Conservation (phyloP, 148 eudicot species). For the Diospyros lotus region DNA sequence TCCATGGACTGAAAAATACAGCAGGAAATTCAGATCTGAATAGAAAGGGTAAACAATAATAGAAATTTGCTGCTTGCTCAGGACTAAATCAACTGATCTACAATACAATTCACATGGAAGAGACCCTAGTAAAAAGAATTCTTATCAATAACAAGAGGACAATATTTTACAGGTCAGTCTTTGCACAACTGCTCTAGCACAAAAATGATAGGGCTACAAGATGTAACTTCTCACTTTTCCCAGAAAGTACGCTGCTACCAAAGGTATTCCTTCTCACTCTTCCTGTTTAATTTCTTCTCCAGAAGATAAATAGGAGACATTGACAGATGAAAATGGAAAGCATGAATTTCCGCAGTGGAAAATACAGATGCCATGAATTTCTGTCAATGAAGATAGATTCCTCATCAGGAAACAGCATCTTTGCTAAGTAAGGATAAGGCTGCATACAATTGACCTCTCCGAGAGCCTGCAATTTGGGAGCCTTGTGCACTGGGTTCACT, state of each 20-base stretch:
- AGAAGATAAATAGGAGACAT: background rate
- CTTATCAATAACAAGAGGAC: background rate
- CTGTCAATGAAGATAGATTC: background rate
- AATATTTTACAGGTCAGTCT: background rate
- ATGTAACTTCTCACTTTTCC: background rate
- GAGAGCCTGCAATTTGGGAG: no score
- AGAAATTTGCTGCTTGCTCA: background rate
- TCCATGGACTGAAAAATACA: slow-evolving; percentile 63
- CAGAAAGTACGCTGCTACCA: background rate
- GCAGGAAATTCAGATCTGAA: background rate
- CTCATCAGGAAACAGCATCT: no score
- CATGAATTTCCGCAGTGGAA: background rate
- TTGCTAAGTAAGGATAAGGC: no score
- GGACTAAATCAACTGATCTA: slow-evolving; percentile 6
- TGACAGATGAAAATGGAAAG: background rate
- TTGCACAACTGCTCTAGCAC: background rate
- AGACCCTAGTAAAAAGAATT: background rate
- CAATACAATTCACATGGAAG: background rate
- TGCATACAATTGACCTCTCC: no score
- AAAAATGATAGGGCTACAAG: background rate
- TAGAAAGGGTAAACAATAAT: background rate
- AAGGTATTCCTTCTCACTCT: background rate
- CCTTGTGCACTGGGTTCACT: no score
- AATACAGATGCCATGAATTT: background rate
- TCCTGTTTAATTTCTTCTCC: background rate